Evolutionary conservation across 2,329 filamentous ascomycete species (phyloP).

Genomic region (Sporothrix mexicana): DNA sequence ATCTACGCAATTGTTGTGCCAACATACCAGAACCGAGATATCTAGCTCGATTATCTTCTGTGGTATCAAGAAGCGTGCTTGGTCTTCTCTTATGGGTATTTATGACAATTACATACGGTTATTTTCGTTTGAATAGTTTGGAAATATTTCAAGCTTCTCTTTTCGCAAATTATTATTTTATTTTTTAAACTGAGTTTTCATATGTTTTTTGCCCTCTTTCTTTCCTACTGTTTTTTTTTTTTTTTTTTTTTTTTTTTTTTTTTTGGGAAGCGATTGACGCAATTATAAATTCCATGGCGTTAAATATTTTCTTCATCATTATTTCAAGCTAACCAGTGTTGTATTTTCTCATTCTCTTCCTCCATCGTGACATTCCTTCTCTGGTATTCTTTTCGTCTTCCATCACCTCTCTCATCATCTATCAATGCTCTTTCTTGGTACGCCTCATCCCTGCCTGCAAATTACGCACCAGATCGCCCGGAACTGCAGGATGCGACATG

Average conservation of each 20-base stretch:
- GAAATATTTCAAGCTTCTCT: too few relatives aligned
- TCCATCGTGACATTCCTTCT: too few relatives aligned
- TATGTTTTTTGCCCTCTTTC: background rate
- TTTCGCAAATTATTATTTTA: background rate
- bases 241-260: background rate
- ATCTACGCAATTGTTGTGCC: too few relatives aligned
- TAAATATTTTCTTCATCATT: background rate
- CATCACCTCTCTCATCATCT: background rate
- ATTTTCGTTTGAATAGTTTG: too few relatives aligned
- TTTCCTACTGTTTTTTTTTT: background rate
- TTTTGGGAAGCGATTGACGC: background rate
- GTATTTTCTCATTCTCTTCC: too few relatives aligned
- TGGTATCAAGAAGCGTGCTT: too few relatives aligned
- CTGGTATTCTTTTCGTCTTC: background rate
- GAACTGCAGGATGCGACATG: constrained; percentile 6
- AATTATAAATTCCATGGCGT: background rate
- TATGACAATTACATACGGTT: too few relatives aligned
- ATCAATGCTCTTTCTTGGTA: background rate
- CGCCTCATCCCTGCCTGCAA: background rate
- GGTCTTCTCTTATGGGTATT: too few relatives aligned
- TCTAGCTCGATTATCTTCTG: too few relatives aligned
- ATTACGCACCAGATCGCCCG: constrained; percentile 20
- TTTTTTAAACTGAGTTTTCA: background rate
- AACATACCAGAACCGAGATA: too few relatives aligned
- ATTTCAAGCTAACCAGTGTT: too few relatives aligned